Base-by-base conservation (phyloP, 805 yeast species). In the Candida ovalis region DNA sequence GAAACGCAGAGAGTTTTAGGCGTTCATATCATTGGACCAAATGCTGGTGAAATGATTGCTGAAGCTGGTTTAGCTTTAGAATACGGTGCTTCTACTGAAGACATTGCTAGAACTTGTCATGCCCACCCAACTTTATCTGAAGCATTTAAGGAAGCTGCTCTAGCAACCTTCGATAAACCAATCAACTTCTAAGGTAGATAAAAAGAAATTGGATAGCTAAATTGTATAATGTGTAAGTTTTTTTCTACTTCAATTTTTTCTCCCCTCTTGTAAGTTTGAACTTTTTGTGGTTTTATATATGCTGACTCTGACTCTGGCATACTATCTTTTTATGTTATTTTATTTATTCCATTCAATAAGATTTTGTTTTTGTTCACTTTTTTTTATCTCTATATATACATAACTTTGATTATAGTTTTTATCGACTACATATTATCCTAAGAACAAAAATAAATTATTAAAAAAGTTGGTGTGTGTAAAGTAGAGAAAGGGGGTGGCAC, bases 11-110 rank as follows among this genome's bases (percentile, higher is more conserved):
- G 99, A 72, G 81, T 94, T 40, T 76, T 94, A 58, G 99, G 99
- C 70, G 90, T 87, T 53, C 99, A 94, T 76, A 92, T 94, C 68
- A 86, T 91, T 59, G 99, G 99, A 61, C 87, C 99, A 59, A 91
- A 88, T 67, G 99, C 99, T 51, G 99, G 99, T 74, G 99, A 94
- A 78, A 88, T 94, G 97, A 94, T 94, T 69, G 98, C 96, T 57
- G 99, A 95, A 77, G 97, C 90, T 55, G 96, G 96, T 58, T 80
- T 94, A 67, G 99, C 99, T 40, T 71, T 94, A 55, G 99, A 94
- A 76, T 94, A 94, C 74, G 99, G 99, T 70, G 99, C 99, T 47
- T 85, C 96, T 10, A 88, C 97, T 45, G 99, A 94, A 76, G 99
- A 94, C 68, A 78, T 94, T 62, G 96, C 97, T 54, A 87, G 99